phyloP scores from a whole-genome alignment of 306 rosid genomes.

The Rosa lucieae region DNA sequence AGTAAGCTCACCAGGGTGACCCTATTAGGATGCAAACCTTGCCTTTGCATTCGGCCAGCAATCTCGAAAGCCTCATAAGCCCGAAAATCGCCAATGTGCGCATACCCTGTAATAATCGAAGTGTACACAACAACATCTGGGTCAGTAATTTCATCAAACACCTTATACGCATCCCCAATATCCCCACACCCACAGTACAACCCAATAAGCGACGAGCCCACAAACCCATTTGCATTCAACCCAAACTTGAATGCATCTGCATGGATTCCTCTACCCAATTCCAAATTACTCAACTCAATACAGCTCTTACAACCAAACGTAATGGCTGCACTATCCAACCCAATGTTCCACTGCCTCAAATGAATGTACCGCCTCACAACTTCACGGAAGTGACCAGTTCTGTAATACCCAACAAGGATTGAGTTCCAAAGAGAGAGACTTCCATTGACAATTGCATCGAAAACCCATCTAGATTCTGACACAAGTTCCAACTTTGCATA shows the following conservation, averaged over 20 bases:
- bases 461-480: slow-evolving; percentile 24
- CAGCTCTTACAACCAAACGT: slow-evolving; percentile 44
- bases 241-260: slow-evolving; percentile 44
- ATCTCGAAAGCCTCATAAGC: slow-evolving; percentile 34
- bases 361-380: slow-evolving; percentile 32
- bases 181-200: slow-evolving; percentile 29
- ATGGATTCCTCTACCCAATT: slow-evolving; percentile 44
- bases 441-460: slow-evolving; percentile 5
- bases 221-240: slow-evolving; percentile 39
- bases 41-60: slow-evolving; percentile 39
- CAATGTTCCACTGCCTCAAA: slow-evolving; percentile 26
- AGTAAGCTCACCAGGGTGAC: slow-evolving; percentile 53
- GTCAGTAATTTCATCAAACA: slow-evolving; percentile 49
- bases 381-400: slow-evolving; percentile 20
- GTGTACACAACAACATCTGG: slow-evolving; percentile 50
- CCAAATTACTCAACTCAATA: slow-evolving; percentile 18
- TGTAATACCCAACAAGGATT: slow-evolving; percentile 31
- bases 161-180: slow-evolving; percentile 33
- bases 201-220: slow-evolving; percentile 46
- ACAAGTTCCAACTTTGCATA: slow-evolving; percentile 27
- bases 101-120: slow-evolving; percentile 48
- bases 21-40: slow-evolving; percentile 36
- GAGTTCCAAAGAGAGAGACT: slow-evolving; percentile 33
- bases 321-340: slow-evolving; percentile 31
- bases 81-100: slow-evolving; percentile 21